Evolutionary conservation across 1,139 yeast genomes (phyloP).

Genomic region (Hyphopichia fennica): DNA sequence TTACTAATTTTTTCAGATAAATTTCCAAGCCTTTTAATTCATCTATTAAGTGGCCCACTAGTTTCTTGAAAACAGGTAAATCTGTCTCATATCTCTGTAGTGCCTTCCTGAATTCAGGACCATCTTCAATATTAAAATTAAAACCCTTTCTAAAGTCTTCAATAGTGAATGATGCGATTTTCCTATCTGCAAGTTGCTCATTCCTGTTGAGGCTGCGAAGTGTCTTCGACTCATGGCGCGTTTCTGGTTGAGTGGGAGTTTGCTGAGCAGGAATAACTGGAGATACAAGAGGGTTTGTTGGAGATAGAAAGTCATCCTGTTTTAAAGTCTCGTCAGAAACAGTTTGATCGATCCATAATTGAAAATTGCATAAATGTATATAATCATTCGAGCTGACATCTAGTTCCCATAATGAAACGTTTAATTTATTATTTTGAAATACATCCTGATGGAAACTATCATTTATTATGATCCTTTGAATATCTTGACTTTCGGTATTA

Average conservation of each 20-base stretch:
- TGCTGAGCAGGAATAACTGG: background rate
- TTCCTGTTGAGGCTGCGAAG: background rate
- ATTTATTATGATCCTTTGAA: constrained; percentile 31
- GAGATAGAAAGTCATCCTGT: background rate
- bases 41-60: constrained; percentile 33
- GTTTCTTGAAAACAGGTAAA: constrained; percentile 48
- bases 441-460: constrained; percentile 23
- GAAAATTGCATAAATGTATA: constrained; percentile 25
- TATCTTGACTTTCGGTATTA: constrained; percentile 14
- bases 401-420: constrained; percentile 31
- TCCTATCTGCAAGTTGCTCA: background rate
- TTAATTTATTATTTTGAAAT: constrained; percentile 21
- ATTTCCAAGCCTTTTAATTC: constrained; percentile 34
- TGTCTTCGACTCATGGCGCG: background rate
- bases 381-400: constrained; percentile 17
- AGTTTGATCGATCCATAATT: constrained; percentile 30
- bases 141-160: constrained; percentile 30
- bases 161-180: constrained; percentile 1
- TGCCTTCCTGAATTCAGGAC: constrained; percentile 69
- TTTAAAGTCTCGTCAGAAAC: background rate
- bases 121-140: constrained; percentile 56
- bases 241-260: background rate
- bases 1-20: constrained; percentile 17
- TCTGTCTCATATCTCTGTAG: constrained; percentile 54
- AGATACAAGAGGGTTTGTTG: background rate